Evolutionary conservation across 2,329 filamentous ascomycete genomes (phyloP).

Genomic region (Aspergillus pseudoviridinutans): DNA sequence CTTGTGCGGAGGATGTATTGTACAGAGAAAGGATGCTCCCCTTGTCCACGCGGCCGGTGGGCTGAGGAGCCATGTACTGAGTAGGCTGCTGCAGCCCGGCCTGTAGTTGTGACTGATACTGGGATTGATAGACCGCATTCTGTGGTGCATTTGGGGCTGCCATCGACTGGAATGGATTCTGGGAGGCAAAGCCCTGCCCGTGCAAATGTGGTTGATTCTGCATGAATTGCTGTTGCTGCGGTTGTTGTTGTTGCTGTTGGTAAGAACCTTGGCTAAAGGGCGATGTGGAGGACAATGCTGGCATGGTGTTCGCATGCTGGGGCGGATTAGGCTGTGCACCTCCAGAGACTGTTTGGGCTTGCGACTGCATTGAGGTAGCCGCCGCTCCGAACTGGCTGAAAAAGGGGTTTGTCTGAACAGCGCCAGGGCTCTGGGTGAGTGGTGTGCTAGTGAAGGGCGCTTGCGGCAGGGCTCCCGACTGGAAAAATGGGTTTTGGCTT

Average conservation of each 20-base stretch:
- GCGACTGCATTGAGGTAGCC: slow-evolving; percentile 17
- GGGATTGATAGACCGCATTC: slow-evolving; percentile 22
- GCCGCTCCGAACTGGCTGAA: slow-evolving; percentile 28
- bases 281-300: slow-evolving; percentile 28
- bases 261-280: slow-evolving; percentile 26
- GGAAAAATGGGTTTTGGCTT: slow-evolving; percentile 44
- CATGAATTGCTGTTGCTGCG: slow-evolving; percentile 16
- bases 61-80: slow-evolving; percentile 36
- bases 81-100: slow-evolving; percentile 13
- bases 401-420: slow-evolving; percentile 32
- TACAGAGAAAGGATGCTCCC: slow-evolving; percentile 46
- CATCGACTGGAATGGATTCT: slow-evolving; percentile 34
- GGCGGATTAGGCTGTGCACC: slow-evolving; percentile 16
- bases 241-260: slow-evolving; percentile 26
- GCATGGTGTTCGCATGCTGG: slow-evolving; percentile 40
- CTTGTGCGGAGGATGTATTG: slow-evolving; percentile 38
- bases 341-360: slow-evolving; percentile 14
- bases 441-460: slow-evolving; percentile 21
- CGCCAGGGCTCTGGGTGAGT: slow-evolving; percentile 20
- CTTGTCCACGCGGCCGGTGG: slow-evolving; percentile 44
- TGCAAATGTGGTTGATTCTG: slow-evolving; percentile 21
- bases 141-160: slow-evolving; percentile 23
- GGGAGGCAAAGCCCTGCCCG: slow-evolving; percentile 16
- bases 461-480: slow-evolving; percentile 27
- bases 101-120: slow-evolving; percentile 17